Percentiles rank a stretch among this genome's conserved stretches.
Conservation (phyloP, 1,284 basidiomycete genomes). For the Chalciporus piperatoides region DNA sequence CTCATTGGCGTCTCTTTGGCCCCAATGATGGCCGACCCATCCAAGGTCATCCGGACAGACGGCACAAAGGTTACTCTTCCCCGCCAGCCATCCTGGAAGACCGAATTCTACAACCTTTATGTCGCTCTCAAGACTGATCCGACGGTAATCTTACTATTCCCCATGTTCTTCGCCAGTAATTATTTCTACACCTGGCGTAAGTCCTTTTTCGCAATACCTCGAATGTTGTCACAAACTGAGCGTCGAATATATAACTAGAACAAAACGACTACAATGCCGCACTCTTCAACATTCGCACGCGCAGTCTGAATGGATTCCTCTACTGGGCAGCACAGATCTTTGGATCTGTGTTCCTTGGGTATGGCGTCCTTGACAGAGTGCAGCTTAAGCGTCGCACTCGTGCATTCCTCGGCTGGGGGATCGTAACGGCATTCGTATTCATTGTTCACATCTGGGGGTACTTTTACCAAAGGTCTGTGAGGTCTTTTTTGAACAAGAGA, state of each 20-base stretch:
- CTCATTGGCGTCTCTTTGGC: constrained; percentile 62
- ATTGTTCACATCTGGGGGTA: constrained; percentile 51
- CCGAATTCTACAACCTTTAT: constrained; percentile 50
- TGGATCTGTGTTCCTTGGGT: constrained; percentile 38
- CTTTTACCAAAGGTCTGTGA: constrained; percentile 47
- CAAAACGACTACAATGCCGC: constrained; percentile 52
- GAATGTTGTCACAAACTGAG: constrained; percentile 4
- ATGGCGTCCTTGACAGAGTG: constrained; percentile 24
- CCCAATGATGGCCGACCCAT: constrained; percentile 63
- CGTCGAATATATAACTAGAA: constrained; percentile 28
- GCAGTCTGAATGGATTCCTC: constrained; percentile 36
- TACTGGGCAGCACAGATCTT: constrained; percentile 41
- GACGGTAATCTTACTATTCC: constrained; percentile 56
- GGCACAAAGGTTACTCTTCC: constrained; percentile 61
- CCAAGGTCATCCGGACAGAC: constrained; percentile 66
- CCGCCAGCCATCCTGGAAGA: constrained; percentile 69
- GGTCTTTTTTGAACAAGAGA: not conserved
- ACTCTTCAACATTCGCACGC: constrained; percentile 48
- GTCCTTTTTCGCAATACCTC: constrained; percentile 1
- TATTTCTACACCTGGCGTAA: constrained; percentile 59
- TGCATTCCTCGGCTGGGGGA: constrained; percentile 47
- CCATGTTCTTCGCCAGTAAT: constrained; percentile 71
- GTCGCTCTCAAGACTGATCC: constrained; percentile 55
- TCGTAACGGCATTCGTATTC: constrained; percentile 48
- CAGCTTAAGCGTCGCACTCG: constrained; percentile 44